A percentile compares a stretch with the other conserved stretches of the same genome.
Conservation (phyloP, 2,329 filamentous ascomycete genomes). For the Plenodomus tracheiphilus region DNA sequence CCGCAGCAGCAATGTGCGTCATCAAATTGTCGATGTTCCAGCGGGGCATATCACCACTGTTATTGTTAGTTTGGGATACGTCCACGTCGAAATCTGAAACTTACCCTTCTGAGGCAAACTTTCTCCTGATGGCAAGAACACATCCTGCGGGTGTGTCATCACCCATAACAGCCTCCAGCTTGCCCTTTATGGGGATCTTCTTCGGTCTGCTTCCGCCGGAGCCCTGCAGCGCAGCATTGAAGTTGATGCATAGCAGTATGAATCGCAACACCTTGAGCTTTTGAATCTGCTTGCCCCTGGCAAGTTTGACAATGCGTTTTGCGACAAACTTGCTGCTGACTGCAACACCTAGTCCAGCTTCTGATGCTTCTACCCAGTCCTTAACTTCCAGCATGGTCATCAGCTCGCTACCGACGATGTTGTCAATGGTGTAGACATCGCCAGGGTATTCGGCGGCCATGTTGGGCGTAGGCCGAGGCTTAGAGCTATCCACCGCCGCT, state of each 20-base stretch:
- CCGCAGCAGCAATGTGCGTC: constrained; percentile 72
- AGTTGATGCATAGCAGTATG: constrained; percentile 53
- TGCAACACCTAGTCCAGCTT: constrained; percentile 60
- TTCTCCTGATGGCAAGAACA: constrained; percentile 54
- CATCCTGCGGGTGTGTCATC: constrained; percentile 28
- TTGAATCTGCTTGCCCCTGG: constrained; percentile 55
- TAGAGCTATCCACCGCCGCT: constrained; percentile 65
- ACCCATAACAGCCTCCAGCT: constrained; percentile 67
- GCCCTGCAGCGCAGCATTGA: constrained; percentile 47
- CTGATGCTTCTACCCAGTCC: constrained; percentile 73
- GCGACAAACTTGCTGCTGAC: constrained; percentile 68
- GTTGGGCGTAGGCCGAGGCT: constrained; percentile 74
- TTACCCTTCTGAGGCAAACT: constrained; percentile 57
- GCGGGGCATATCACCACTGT: constrained; percentile 62
- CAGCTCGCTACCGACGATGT: constrained; percentile 68
- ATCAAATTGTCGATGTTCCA: constrained; percentile 72
- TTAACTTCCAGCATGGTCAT: constrained; percentile 69
- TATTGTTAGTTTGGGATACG: constrained; percentile 15
- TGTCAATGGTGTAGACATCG: constrained; percentile 71
- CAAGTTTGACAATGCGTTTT: constrained; percentile 61
- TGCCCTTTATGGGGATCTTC: constrained; percentile 63
- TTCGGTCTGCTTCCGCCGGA: constrained; percentile 44
- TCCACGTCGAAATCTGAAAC: neutral
- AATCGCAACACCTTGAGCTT: constrained; percentile 55
- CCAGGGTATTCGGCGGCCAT: constrained; percentile 66